A percentile compares a stretch with the other conserved stretches of the same genome.
These are phyloP conservation scores for Aspergillus bombycis DNA, from an alignment of 2,329 filamentous ascomycete genomes.

Conservation along the genomic window DNA sequence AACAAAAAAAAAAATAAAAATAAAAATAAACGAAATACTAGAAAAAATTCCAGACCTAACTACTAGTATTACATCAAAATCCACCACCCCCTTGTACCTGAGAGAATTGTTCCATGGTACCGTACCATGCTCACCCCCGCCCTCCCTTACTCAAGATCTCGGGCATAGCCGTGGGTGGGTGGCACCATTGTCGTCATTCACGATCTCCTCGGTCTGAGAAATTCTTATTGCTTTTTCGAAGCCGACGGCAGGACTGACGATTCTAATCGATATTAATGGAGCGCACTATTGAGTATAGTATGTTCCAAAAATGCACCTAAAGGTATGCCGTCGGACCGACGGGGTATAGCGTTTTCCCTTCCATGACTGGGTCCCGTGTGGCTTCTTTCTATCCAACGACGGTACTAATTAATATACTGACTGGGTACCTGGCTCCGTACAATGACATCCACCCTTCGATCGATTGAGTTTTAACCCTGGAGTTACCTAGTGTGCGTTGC, in stretches of 20 bases:
- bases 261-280: conserved; percentile 4
- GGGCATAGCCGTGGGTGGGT: conserved; percentile 28
- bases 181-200: conserved; percentile 23
- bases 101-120: conserved; percentile 27
- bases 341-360: not conserved
- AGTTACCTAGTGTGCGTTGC: not conserved
- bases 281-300: conserved; percentile 12
- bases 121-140: conserved; percentile 25
- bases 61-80: conserved; percentile 3
- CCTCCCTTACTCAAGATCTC: conserved; percentile 32
- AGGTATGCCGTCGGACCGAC: conserved; percentile 1
- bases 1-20: conserved; percentile 12
- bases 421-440: not conserved
- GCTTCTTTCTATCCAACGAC: not conserved
- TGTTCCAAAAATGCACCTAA: conserved; percentile 5
- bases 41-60: not conserved
- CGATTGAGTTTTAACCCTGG: conserved; percentile 10
- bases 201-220: conserved; percentile 8
- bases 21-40: conserved; percentile 9
- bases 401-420: not conserved
- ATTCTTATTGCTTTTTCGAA: conserved; percentile 6
- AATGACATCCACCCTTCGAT: conserved; percentile 12
- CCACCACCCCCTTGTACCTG: conserved; percentile 15
- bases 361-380: not conserved
- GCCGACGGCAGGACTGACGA: not conserved